A percentile compares a stretch with the other conserved stretches of the same genome.
Conservation (phyloP, 179 eudicot genomes). For the Drosera spatulata region DNA sequence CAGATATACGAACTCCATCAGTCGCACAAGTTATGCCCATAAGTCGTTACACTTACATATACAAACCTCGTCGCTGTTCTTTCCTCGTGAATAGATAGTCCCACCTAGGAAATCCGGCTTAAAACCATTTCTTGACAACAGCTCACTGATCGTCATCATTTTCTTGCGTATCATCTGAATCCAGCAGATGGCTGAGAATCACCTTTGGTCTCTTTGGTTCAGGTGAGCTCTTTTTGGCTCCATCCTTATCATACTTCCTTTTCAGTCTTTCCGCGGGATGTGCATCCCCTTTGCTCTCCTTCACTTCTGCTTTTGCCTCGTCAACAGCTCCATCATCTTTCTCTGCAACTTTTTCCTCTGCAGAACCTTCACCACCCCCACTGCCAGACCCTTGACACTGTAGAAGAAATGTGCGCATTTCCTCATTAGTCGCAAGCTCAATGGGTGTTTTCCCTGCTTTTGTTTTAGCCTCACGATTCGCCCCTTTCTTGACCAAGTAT, state of each 20-base stretch:
- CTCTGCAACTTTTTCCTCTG: slow-evolving; percentile 17
- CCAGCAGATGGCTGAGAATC: slow-evolving; percentile 56
- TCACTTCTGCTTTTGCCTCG: slow-evolving; percentile 6
- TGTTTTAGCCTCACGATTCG: slow-evolving; percentile 40
- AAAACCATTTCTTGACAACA: not conserved
- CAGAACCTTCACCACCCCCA: slow-evolving; percentile 11
- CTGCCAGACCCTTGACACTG: slow-evolving; percentile 30
- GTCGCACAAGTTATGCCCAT: too few species aligned
- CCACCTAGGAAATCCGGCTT: too few species aligned
- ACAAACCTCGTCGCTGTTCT: too few species aligned
- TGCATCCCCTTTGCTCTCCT: slow-evolving; percentile 12
- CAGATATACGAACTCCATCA: too few species aligned
- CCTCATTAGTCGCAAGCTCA: slow-evolving; percentile 71
- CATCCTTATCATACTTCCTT: slow-evolving; percentile 43
- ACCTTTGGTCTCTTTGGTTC: slow-evolving; percentile 61
- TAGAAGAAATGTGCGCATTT: slow-evolving; percentile 31
- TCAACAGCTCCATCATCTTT: slow-evolving; percentile 16
- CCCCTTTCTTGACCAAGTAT: slow-evolving; percentile 78
- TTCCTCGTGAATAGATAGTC: too few species aligned
- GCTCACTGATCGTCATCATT: slow-evolving; percentile 23
- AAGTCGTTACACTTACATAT: too few species aligned
- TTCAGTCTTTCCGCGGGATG: slow-evolving; percentile 23
- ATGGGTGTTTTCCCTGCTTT: slow-evolving; percentile 78
- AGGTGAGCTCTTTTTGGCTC: slow-evolving; percentile 12
- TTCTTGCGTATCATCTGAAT: slow-evolving; percentile 68